A percentile compares a stretch with the other conserved stretches of the same genome.
Conservation (phyloP, 2,329 filamentous ascomycete genomes). For the Iodosphaeria phyllophila region DNA sequence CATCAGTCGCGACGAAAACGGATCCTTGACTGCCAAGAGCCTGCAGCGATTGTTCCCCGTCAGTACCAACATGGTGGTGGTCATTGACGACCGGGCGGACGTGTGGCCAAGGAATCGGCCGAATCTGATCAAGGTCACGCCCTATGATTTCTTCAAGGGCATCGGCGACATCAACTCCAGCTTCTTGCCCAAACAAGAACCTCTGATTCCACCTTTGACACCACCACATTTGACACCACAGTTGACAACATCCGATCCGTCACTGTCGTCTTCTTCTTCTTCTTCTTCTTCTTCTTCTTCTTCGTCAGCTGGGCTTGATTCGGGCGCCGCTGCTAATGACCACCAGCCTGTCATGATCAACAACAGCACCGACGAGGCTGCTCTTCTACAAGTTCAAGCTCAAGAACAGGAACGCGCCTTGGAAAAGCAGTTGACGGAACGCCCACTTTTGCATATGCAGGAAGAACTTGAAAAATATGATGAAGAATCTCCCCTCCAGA, state of each 20-base stretch:
- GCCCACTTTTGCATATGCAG: slow-evolving; percentile 81
- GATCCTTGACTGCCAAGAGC: slow-evolving; percentile 78
- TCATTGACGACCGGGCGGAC: slow-evolving; percentile 92
- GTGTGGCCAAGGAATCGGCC: slow-evolving; percentile 84
- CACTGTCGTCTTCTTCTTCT: too few species aligned
- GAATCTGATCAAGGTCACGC: slow-evolving; percentile 85
- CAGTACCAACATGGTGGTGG: slow-evolving; percentile 97
- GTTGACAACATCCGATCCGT: too few species aligned
- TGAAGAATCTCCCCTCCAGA: slow-evolving; percentile 1
- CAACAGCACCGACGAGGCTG: slow-evolving; percentile 11
- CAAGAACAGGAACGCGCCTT: slow-evolving; percentile 76
- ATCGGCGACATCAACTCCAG: slow-evolving; percentile 98
- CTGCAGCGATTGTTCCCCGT: slow-evolving; percentile 84
- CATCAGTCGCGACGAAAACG: slow-evolving; percentile 92
- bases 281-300: too few species aligned
- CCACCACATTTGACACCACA: too few species aligned
- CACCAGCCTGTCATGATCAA: slow-evolving; percentile 1
- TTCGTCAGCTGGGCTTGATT: too few species aligned
- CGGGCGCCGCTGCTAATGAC: too few species aligned
- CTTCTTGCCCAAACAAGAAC: slow-evolving; percentile 66
- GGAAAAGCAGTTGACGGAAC: slow-evolving; percentile 73
- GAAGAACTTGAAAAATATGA: slow-evolving; percentile 78
- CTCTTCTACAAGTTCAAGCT: slow-evolving; percentile 52
- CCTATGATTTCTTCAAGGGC: slow-evolving; percentile 95
- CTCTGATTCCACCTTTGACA: slow-evolving; percentile 24